A percentile compares a stretch with the other conserved stretches of the same genome.
Evolutionary conservation across 2,329 filamentous ascomycete genomes (phyloP).

Genomic region (Aspergillus terreus): DNA sequence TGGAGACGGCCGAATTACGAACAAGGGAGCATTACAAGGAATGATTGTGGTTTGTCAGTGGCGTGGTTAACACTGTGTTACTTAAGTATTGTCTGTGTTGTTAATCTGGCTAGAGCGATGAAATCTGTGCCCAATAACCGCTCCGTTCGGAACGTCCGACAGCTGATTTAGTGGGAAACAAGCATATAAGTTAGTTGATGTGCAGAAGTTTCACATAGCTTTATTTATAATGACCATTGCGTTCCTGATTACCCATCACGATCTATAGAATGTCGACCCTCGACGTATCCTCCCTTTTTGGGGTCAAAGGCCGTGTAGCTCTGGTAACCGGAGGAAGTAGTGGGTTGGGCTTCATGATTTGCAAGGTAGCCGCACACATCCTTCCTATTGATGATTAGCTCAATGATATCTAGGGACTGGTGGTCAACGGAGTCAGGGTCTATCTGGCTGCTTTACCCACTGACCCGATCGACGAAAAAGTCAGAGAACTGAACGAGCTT

Average conservation of each 20-base stretch:
- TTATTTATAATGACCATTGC: no score
- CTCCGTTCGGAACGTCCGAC: no score
- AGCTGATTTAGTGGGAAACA: no score
- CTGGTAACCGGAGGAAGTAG: conserved; percentile 45
- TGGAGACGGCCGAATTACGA: conserved; percentile 42
- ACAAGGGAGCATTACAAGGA: conserved; percentile 50
- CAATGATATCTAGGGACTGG: conserved; percentile 33
- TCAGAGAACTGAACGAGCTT: conserved; percentile 38
- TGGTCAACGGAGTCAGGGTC: conserved; percentile 46
- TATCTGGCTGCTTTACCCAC: conserved; percentile 42
- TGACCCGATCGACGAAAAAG: conserved; percentile 39
- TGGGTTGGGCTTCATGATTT: conserved; percentile 48
- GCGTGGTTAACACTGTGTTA: neutral
- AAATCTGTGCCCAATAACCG: no score
- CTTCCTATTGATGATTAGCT: no score
- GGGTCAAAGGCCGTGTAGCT: conserved; percentile 42
- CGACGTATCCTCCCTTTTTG: conserved; percentile 19
- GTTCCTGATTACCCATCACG: no score
- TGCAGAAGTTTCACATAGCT: no score
- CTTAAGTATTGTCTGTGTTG: neutral
- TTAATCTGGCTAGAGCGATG: no score
- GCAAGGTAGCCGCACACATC: conserved; percentile 28
- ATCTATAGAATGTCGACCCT: conserved; percentile 11
- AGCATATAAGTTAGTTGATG: no score
- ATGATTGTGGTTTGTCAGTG: neutral